A percentile compares a stretch with the other conserved stretches of the same genome.
Evolutionary conservation across 2,329 filamentous ascomycete species (phyloP).

Genomic region (Furcasterigmium furcatum): DNA sequence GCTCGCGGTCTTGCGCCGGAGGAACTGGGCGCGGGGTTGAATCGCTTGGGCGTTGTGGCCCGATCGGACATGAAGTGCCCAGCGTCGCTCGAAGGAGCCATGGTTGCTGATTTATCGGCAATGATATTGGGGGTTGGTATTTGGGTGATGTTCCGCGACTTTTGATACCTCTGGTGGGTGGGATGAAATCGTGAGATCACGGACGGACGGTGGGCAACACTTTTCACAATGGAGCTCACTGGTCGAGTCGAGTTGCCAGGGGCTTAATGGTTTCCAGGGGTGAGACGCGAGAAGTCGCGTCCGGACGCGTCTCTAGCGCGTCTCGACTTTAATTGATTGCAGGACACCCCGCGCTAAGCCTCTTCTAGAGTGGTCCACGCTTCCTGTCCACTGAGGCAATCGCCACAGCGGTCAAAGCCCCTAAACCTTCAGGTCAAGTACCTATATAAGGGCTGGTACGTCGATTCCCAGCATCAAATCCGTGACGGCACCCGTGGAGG

Average conservation of each 20-base stretch:
- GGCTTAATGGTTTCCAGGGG: slow-evolving; percentile 6
- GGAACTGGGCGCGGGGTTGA: slow-evolving; percentile 43
- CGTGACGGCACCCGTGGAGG: too few relatives aligned
- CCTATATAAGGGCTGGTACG: too few relatives aligned
- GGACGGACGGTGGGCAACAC: too few relatives aligned
- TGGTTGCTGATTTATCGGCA: slow-evolving; percentile 18
- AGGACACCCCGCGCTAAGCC: slow-evolving; percentile 14
- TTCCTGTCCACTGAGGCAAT: too few relatives aligned
- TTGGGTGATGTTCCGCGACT: too few relatives aligned
- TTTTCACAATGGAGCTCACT: not conserved
- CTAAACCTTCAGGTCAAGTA: too few relatives aligned
- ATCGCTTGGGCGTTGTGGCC: slow-evolving; percentile 38
- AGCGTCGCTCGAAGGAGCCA: slow-evolving; percentile 54
- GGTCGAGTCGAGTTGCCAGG: not conserved
- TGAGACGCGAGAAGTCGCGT: slow-evolving; percentile 22
- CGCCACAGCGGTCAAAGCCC: too few relatives aligned
- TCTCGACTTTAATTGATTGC: slow-evolving; percentile 38
- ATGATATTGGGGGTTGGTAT: not conserved
- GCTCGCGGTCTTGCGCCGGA: slow-evolving; percentile 51
- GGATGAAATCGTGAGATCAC: slow-evolving; percentile 11
- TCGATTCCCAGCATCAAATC: too few relatives aligned
- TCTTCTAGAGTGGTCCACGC: too few relatives aligned
- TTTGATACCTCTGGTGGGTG: too few relatives aligned
- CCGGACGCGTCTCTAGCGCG: slow-evolving; percentile 19
- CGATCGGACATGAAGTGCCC: slow-evolving; percentile 56